Percentiles rank a stretch among this genome's conserved stretches.
phyloP scores from a whole-genome alignment of 805 yeast species.

The Kodamaea neixiangensis region DNA sequence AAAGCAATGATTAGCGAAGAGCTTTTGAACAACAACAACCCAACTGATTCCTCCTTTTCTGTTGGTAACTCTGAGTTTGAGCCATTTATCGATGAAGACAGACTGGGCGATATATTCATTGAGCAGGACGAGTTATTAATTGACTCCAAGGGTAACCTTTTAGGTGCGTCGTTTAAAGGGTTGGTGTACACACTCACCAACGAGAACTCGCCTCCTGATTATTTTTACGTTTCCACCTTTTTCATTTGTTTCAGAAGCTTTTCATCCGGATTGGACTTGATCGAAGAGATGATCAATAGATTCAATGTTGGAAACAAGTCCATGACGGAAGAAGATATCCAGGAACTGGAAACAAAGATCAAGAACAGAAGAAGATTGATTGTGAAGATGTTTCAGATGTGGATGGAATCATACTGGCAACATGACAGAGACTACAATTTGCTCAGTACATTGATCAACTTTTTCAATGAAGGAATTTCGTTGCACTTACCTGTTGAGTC shows the following conservation, averaged over 20 bases:
- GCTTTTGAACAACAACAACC: slow-evolving; percentile 11
- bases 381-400: slow-evolving; percentile 67
- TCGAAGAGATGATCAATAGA: slow-evolving; percentile 66
- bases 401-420: slow-evolving; percentile 93
- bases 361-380: slow-evolving; percentile 68
- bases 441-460: slow-evolving; percentile 70
- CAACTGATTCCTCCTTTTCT: slow-evolving; percentile 27
- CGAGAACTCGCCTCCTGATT: slow-evolving; percentile 63
- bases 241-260: slow-evolving; percentile 76
- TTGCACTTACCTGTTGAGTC: slow-evolving; percentile 63
- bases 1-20: slow-evolving; percentile 30
- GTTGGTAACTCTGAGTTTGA: slow-evolving; percentile 38
- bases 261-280: slow-evolving; percentile 63
- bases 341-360: slow-evolving; percentile 30
- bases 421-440: slow-evolving; percentile 57
- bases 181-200: slow-evolving; percentile 66
- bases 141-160: slow-evolving; percentile 51
- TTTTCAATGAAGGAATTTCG: slow-evolving; percentile 78
- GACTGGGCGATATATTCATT: slow-evolving; percentile 2
- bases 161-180: slow-evolving; percentile 74
- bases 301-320: slow-evolving; percentile 53
- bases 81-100: slow-evolving; percentile 27
- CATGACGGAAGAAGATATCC: slow-evolving; percentile 14
- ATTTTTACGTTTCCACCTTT: slow-evolving; percentile 70
- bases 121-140: slow-evolving; percentile 47